These are phyloP conservation scores for Geotrichum ghanense DNA, from an alignment of 805 yeast genomes.

Conservation along the genomic window DNA sequence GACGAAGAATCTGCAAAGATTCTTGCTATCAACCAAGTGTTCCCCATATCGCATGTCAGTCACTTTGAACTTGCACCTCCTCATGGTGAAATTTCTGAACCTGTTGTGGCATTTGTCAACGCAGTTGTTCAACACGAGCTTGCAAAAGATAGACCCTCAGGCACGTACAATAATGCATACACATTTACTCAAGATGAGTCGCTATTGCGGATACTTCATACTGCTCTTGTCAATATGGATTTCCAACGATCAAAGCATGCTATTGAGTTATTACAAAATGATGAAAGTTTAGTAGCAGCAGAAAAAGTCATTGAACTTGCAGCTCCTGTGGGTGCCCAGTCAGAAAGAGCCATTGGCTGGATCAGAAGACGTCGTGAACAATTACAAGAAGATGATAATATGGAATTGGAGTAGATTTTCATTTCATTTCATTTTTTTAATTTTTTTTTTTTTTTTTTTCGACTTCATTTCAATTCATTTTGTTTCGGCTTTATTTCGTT, in stretches of 20 bases:
- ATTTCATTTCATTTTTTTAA: too few species aligned
- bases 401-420: neutral
- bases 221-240: neutral
- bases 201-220: neutral
- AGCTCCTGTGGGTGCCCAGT: neutral
- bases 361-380: neutral
- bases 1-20: neutral
- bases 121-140: neutral
- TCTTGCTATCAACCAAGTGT: neutral
- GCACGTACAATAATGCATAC: neutral
- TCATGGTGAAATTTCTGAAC: neutral
- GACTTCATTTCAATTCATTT: too few species aligned
- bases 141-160: neutral
- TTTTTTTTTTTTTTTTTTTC: too few species aligned
- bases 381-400: neutral
- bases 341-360: neutral
- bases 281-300: neutral
- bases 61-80: neutral
- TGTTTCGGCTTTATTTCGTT: too few species aligned
- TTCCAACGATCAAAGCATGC: neutral
- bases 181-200: conserved; percentile 1
- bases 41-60: neutral
- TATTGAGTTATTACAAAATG: neutral
- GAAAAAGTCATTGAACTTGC: neutral
- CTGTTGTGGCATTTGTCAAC: neutral